These are phyloP conservation scores for Colletotrichum sp. DNA, from an alignment of 2,329 filamentous ascomycete species.

Conservation along the genomic window DNA sequence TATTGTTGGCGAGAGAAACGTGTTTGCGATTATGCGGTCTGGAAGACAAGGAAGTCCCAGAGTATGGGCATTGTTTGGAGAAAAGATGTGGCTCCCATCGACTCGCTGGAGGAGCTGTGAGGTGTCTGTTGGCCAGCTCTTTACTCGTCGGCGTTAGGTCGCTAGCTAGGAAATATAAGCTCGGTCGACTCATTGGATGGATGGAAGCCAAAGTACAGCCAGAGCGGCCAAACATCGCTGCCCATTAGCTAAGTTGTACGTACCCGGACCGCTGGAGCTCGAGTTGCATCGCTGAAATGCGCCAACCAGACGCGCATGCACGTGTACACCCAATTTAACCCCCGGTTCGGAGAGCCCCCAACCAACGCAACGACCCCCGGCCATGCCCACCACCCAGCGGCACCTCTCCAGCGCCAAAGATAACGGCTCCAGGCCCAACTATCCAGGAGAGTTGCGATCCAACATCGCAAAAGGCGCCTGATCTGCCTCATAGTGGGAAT, in stretches of 20 bases:
- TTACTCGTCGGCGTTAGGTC: background rate
- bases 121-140: background rate
- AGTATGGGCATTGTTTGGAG: background rate
- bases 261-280: slow-evolving; percentile 4
- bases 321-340: slow-evolving; percentile 19
- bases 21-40: background rate
- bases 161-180: background rate
- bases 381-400: slow-evolving; percentile 14
- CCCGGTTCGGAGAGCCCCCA: slow-evolving; percentile 20
- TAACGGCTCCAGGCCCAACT: slow-evolving; percentile 20
- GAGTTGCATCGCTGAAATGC: slow-evolving; percentile 10
- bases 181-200: background rate
- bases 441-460: slow-evolving; percentile 23
- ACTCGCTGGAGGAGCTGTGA: background rate
- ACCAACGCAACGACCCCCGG: slow-evolving; percentile 4
- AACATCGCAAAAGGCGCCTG: slow-evolving; percentile 23
- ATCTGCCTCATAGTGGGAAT: slow-evolving; percentile 43
- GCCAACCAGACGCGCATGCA: slow-evolving; percentile 16
- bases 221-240: background rate
- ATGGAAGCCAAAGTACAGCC: background rate
- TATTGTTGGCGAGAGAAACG: background rate
- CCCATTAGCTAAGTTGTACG: background rate
- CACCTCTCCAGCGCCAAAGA: slow-evolving; percentile 17
- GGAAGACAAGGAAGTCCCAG: background rate
- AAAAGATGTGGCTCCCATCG: background rate